Evolutionary conservation across 345 rosid species (phyloP).

Genomic region (Citrus australasica): DNA sequence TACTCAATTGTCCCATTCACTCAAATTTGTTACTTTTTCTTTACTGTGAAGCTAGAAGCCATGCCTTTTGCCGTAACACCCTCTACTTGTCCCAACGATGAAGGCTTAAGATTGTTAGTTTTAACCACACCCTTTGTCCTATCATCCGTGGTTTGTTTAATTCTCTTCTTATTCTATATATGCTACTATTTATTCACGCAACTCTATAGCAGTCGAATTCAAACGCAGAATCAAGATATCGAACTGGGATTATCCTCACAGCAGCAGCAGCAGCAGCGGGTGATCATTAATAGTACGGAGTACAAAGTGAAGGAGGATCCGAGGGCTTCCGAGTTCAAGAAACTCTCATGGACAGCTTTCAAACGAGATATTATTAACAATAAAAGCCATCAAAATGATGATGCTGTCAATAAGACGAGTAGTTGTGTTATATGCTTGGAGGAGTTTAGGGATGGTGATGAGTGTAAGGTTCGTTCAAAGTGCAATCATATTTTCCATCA

Average conservation of each 20-base stretch:
- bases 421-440: background rate
- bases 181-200: too few species aligned
- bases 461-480: conserved; percentile 1
- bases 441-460: background rate
- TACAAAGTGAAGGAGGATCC: background rate
- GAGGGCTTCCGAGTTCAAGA: background rate
- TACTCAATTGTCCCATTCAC: background rate
- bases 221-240: background rate
- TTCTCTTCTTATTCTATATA: too few species aligned
- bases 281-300: background rate
- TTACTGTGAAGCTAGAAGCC: background rate
- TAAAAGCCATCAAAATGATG: background rate
- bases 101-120: too few species aligned
- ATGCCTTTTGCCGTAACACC: background rate
- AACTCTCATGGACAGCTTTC: background rate
- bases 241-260: background rate
- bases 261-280: too few species aligned
- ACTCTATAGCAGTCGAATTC: too few species aligned
- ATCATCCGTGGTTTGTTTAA: too few species aligned
- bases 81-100: too few species aligned
- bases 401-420: too few species aligned
- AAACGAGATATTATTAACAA: background rate
- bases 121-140: too few species aligned
- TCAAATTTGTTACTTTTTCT: background rate
- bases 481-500: conserved; percentile 6